Conservation (phyloP, 176 grass and related monocot species). For the Panicum miliaceum region DNA sequence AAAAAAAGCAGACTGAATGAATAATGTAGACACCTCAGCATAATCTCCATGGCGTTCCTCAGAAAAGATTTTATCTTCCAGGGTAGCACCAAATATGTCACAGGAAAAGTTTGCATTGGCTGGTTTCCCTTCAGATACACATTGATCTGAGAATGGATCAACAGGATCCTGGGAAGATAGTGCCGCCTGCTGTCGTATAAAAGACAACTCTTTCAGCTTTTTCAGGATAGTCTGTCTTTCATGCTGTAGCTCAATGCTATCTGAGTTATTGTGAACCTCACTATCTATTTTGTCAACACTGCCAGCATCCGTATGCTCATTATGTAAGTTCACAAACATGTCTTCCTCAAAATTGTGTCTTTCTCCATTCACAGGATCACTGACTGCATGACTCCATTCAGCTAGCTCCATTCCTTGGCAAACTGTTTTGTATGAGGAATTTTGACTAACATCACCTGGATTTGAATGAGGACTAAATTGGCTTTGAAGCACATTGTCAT, state of each 20-base stretch:
- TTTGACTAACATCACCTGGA: conserved; percentile 39
- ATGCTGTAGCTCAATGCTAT: conserved; percentile 15
- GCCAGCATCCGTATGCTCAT: conserved; percentile 2
- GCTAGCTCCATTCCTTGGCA: conserved; percentile 33
- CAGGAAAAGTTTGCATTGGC: conserved; percentile 18
- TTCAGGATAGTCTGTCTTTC: conserved; percentile 48
- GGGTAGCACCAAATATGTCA: conserved; percentile 8
- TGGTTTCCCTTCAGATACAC: conserved; percentile 38
- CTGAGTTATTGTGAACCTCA: conserved; percentile 24
- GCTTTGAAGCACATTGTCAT: conserved; percentile 47
- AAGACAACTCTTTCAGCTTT: conserved; percentile 60
- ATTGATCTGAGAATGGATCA: conserved; percentile 29
- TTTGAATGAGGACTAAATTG: conserved; percentile 35
- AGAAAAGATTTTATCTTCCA: conserved; percentile 31
- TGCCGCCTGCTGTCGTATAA: conserved; percentile 29
- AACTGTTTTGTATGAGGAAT: conserved; percentile 47
- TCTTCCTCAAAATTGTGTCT: conserved; percentile 25
- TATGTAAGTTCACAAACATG: conserved; percentile 38
- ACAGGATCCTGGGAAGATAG: conserved; percentile 40
- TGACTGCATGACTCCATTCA: conserved; percentile 19
- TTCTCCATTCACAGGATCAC: conserved; percentile 40
- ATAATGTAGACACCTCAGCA: conserved; percentile 34
- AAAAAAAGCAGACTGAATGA: conserved; percentile 24
- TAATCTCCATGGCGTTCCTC: conserved; percentile 26
- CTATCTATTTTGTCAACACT: conserved; percentile 31